Evolutionary conservation across 306 rosid species (phyloP).

Genomic region (Amphicarpaea edgeworthii): DNA sequence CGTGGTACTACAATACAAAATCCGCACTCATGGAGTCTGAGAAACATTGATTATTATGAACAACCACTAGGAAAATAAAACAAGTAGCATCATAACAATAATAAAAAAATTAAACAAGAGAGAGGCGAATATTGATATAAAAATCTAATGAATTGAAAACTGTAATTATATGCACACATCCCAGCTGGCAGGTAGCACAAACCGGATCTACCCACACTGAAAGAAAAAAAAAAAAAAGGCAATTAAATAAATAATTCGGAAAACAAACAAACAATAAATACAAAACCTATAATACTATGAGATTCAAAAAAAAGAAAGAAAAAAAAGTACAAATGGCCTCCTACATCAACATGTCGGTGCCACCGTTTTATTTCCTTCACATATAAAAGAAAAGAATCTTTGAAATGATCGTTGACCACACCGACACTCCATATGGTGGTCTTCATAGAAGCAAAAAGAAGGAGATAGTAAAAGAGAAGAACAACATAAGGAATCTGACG

Average conservation of each 20-base stretch:
- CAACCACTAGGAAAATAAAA: neutral
- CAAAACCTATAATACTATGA: constrained; percentile 27
- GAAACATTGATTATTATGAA: neutral
- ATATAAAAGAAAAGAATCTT: constrained; percentile 48
- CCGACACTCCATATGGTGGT: constrained; percentile 29
- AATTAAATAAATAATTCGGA: constrained; percentile 37
- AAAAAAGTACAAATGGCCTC: constrained; percentile 37
- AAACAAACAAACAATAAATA: constrained; percentile 36
- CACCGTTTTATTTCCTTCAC: constrained; percentile 48
- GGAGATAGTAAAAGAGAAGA: constrained; percentile 62
- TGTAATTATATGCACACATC: constrained; percentile 42
- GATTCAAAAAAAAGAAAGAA: neutral
- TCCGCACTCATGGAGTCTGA: neutral
- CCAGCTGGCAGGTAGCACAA: constrained; percentile 48
- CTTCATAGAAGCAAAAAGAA: constrained; percentile 53
- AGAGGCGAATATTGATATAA: neutral
- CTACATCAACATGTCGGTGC: constrained; percentile 44
- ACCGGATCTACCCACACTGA: constrained; percentile 47
- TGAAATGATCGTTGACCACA: constrained; percentile 39
- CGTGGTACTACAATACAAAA: neutral
- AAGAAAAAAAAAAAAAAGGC: neutral
- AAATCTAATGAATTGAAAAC: neutral
- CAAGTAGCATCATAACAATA: too few species aligned
- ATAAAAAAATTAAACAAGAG: neutral
- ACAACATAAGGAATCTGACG: constrained; percentile 48